These are phyloP conservation scores for Ophiostoma sp. DNA, from an alignment of 2,329 filamentous ascomycete genomes.

Conservation along the genomic window DNA sequence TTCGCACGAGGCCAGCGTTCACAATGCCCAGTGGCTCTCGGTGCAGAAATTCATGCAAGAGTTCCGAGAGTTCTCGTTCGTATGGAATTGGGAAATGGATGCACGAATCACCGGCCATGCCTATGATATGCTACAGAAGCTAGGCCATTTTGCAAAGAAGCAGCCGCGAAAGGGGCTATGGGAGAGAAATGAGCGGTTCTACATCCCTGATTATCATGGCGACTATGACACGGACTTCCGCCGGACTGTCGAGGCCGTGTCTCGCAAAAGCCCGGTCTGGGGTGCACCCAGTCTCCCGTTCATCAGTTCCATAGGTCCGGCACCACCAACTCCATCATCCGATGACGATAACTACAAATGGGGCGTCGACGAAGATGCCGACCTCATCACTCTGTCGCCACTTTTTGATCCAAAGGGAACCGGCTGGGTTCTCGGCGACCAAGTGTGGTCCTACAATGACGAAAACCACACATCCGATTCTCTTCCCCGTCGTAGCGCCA, in stretches of 20 bases:
- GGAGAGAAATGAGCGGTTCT: slow-evolving; percentile 68
- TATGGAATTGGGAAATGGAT: slow-evolving; percentile 89
- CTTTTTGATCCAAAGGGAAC: slow-evolving; percentile 70
- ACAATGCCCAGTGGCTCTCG: slow-evolving; percentile 62
- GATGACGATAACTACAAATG: slow-evolving; percentile 31
- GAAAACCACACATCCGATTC: slow-evolving; percentile 45
- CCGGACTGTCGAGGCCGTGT: slow-evolving; percentile 52
- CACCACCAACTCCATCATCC: slow-evolving; percentile 28
- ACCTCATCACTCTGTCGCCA: slow-evolving; percentile 58
- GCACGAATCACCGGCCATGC: slow-evolving; percentile 73
- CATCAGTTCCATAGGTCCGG: slow-evolving; percentile 54
- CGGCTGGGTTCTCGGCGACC: slow-evolving; percentile 64
- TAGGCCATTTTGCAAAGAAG: slow-evolving; percentile 56
- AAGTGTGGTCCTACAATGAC: slow-evolving; percentile 61
- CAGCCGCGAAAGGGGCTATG: slow-evolving; percentile 68
- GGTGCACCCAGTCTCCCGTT: slow-evolving; percentile 54
- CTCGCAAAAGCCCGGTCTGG: slow-evolving; percentile 57
- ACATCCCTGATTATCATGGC: slow-evolving; percentile 64
- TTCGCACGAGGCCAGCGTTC: slow-evolving; percentile 46
- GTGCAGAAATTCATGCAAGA: slow-evolving; percentile 70
- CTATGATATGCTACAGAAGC: slow-evolving; percentile 68
- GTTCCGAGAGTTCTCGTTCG: slow-evolving; percentile 71
- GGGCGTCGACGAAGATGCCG: slow-evolving; percentile 33
- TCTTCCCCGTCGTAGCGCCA: slow-evolving; percentile 67
- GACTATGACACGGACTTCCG: slow-evolving; percentile 63